These are phyloP conservation scores for Orbilia quercus DNA, from an alignment of 2,329 filamentous ascomycete genomes.

Conservation along the genomic window DNA sequence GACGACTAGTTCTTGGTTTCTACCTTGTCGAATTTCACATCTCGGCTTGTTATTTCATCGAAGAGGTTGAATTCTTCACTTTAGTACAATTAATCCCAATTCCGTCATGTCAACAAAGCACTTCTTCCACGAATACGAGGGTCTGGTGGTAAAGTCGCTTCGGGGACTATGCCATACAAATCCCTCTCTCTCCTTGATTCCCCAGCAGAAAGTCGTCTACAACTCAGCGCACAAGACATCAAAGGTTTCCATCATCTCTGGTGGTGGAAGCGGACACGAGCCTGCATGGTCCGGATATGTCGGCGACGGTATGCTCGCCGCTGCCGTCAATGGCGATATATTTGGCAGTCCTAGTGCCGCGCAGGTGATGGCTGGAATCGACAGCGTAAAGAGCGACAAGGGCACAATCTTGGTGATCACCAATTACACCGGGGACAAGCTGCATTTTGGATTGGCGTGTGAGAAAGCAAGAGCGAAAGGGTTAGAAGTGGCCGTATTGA, in stretches of 20 bases:
- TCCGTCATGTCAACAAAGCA: constrained; percentile 51
- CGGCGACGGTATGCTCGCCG: constrained; percentile 80
- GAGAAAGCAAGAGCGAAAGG: constrained; percentile 89
- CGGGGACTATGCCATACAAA: constrained; percentile 45
- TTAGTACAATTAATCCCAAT: neutral
- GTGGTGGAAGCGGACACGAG: constrained; percentile 90
- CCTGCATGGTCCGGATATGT: constrained; percentile 78
- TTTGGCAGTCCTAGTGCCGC: constrained; percentile 84
- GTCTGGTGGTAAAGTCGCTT: constrained; percentile 49
- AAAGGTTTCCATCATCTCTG: constrained; percentile 84
- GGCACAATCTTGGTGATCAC: constrained; percentile 92
- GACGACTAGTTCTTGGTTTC: neutral
- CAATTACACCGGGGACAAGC: constrained; percentile 91
- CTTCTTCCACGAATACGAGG: constrained; percentile 52
- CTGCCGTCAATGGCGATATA: constrained; percentile 85
- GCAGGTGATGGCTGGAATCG: constrained; percentile 70
- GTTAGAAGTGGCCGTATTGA: constrained; percentile 83
- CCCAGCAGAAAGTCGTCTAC: constrained; percentile 85
- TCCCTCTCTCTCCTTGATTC: constrained; percentile 58
- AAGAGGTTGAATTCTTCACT: neutral
- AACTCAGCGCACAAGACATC: constrained; percentile 65
- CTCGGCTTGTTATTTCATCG: constrained; percentile 5
- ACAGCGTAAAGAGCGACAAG: constrained; percentile 64
- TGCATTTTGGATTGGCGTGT: constrained; percentile 93
- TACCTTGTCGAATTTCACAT: constrained; percentile 27